phyloP scores from a whole-genome alignment of 768 basidiomycete species.

The Agaricus bisporus region DNA sequence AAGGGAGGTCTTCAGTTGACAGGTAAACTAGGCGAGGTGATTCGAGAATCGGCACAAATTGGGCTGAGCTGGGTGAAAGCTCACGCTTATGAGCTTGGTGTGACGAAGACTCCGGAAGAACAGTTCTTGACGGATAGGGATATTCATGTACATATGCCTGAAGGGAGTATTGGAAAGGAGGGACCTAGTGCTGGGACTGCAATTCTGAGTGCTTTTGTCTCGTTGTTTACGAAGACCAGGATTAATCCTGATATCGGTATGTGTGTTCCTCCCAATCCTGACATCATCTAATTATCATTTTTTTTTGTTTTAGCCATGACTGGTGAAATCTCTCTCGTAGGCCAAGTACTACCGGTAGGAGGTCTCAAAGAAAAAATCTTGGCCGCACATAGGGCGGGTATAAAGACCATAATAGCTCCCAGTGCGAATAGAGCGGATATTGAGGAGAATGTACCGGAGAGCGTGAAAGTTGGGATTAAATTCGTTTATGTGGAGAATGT shows the following conservation, averaged over 20 bases:
- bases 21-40: conserved; percentile 97
- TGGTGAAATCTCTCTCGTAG: conserved; percentile 94
- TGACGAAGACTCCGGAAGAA: conserved; percentile 65
- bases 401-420: conserved; percentile 86
- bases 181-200: conserved; percentile 97
- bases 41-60: conserved; percentile 94
- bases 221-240: conserved; percentile 79
- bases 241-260: conserved; percentile 85
- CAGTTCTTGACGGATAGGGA: conserved; percentile 83
- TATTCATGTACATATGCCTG: conserved; percentile 96
- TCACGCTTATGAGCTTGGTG: conserved; percentile 84
- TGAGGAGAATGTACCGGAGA: conserved; percentile 94
- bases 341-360: conserved; percentile 94
- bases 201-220: conserved; percentile 85
- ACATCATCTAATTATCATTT: background rate
- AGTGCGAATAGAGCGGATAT: conserved; percentile 90
- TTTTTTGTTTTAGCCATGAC: conserved; percentile 71
- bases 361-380: conserved; percentile 96
- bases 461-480: conserved; percentile 90
- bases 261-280: conserved; percentile 18
- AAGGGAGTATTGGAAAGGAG: conserved; percentile 89
- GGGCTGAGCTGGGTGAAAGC: conserved; percentile 90
- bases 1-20: conserved; percentile 90
- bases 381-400: conserved; percentile 94
- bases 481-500: conserved; percentile 97